Evolutionary conservation across 495 filamentous ascomycete species (phyloP).

Genomic region (Xylaria flabelliformis): DNA sequence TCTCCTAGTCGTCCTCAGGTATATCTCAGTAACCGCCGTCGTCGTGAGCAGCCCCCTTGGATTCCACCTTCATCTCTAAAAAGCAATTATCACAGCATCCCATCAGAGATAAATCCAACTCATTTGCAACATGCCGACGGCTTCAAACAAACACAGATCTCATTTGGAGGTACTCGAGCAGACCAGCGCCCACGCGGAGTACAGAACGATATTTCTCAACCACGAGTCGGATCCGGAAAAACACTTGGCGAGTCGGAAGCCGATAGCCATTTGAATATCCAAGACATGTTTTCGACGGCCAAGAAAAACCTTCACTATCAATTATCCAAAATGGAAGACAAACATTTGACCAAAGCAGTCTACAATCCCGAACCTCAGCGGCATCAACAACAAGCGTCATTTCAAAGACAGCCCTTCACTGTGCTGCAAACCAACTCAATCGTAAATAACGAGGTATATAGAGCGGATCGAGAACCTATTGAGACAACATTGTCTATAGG

Average conservation of each 20-base stretch:
- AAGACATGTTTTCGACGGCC: constrained; percentile 23
- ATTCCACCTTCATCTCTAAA: constrained; percentile 36
- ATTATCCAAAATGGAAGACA: constrained; percentile 37
- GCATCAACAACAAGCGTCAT: neutral
- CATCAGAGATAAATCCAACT: neutral
- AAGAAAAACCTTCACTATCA: constrained; percentile 21
- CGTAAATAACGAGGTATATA: neutral
- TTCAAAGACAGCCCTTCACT: constrained; percentile 8
- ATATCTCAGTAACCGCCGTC: constrained; percentile 20
- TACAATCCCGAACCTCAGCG: neutral
- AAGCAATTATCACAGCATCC: neutral
- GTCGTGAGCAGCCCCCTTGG: constrained; percentile 31
- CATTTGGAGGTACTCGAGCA: constrained; percentile 22
- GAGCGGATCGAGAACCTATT: constrained; percentile 32
- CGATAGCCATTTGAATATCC: neutral
- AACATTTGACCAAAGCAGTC: constrained; percentile 20
- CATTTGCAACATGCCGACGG: constrained; percentile 1
- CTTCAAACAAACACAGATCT: constrained; percentile 36
- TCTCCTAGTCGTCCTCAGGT: neutral
- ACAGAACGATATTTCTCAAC: neutral
- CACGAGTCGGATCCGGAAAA: neutral
- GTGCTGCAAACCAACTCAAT: constrained; percentile 15
- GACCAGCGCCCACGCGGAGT: neutral
- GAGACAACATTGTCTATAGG: constrained; percentile 40
- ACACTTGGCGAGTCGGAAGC: neutral